A percentile compares a stretch with the other conserved stretches of the same genome.
Conservation (phyloP, 495 filamentous ascomycete genomes). For the Endocarpon pusillum region DNA sequence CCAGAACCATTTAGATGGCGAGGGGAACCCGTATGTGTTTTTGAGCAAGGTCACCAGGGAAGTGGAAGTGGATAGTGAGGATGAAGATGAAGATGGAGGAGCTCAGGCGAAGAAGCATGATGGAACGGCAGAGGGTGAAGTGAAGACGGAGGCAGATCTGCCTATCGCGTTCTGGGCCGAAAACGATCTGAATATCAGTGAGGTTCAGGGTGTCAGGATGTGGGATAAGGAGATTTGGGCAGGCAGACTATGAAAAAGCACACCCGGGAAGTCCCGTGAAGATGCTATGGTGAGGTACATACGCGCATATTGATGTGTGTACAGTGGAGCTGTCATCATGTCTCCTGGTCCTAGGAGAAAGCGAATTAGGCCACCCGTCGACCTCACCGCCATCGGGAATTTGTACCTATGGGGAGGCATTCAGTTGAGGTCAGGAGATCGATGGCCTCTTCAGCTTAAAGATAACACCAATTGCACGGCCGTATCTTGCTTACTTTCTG, state of each 20-base stretch:
- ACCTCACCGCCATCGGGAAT: too few relatives aligned
- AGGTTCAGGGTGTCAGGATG: constrained; percentile 7
- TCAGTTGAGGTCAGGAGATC: too few relatives aligned
- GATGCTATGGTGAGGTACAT: too few relatives aligned
- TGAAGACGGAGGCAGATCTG: not conserved
- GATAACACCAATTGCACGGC: too few relatives aligned
- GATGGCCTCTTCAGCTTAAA: too few relatives aligned
- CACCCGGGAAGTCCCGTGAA: too few relatives aligned
- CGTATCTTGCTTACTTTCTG: too few relatives aligned
- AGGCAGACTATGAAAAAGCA: constrained; percentile 6
- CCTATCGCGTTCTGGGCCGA: not conserved
- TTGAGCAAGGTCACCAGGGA: not conserved
- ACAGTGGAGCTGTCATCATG: too few relatives aligned
- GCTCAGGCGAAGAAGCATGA: not conserved
- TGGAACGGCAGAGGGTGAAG: constrained; percentile 1
- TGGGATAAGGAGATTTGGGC: constrained; percentile 9
- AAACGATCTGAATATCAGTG: constrained; percentile 1
- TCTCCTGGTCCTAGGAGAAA: too few relatives aligned
- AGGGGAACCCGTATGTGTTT: not conserved
- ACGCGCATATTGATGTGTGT: too few relatives aligned
- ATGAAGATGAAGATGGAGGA: not conserved
- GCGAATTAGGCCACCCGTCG: too few relatives aligned
- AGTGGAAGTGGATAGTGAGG: not conserved
- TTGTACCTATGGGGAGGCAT: too few relatives aligned
- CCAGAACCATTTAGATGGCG: not conserved